Percentiles rank a stretch among this genome's conserved stretches.
Evolutionary conservation across 768 basidiomycete genomes (phyloP).

Genomic region (Favolaschia claudopus): DNA sequence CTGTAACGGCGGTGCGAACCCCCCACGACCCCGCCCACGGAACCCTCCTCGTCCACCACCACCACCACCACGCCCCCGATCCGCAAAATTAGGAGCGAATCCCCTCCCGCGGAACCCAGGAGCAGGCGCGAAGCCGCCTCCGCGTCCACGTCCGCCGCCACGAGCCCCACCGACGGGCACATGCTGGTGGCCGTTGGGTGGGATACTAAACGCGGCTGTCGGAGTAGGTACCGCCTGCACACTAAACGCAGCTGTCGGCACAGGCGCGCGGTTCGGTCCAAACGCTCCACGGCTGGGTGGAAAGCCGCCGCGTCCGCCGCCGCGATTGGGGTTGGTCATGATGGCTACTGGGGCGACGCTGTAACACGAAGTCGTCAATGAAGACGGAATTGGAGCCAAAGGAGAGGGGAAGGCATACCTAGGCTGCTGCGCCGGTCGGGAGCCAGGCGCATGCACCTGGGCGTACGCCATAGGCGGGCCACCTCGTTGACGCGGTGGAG

Average conservation of each 20-base stretch:
- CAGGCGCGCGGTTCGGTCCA: too few species aligned
- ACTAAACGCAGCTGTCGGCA: too few species aligned
- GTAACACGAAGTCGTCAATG: slow-evolving; percentile 12
- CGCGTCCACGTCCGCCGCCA: slow-evolving; percentile 27
- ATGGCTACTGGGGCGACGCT: slow-evolving; percentile 63
- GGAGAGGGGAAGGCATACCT: slow-evolving; percentile 20
- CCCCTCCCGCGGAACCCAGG: slow-evolving; percentile 23
- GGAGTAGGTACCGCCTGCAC: too few species aligned
- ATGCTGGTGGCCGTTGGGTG: not conserved
- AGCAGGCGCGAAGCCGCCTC: slow-evolving; percentile 7
- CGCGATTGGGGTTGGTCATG: slow-evolving; percentile 79
- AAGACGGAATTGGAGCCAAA: not conserved
- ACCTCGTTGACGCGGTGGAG: slow-evolving; percentile 64
- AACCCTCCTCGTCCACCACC: slow-evolving; percentile 18
- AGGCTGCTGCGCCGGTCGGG: slow-evolving; percentile 62
- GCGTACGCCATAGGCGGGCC: slow-evolving; percentile 62
- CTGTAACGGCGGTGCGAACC: slow-evolving; percentile 18
- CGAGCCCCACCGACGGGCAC: slow-evolving; percentile 37
- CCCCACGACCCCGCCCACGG: slow-evolving; percentile 21
- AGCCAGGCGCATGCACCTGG: slow-evolving; percentile 65
- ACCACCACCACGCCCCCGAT: slow-evolving; percentile 17
- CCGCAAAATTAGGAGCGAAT: slow-evolving; percentile 12
- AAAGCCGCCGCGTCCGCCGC: slow-evolving; percentile 44
- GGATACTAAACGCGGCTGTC: too few species aligned
- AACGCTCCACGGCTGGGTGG: too few species aligned